Conservation (phyloP, 768 basidiomycete species). For the Leccinum olivaceopallidum region DNA sequence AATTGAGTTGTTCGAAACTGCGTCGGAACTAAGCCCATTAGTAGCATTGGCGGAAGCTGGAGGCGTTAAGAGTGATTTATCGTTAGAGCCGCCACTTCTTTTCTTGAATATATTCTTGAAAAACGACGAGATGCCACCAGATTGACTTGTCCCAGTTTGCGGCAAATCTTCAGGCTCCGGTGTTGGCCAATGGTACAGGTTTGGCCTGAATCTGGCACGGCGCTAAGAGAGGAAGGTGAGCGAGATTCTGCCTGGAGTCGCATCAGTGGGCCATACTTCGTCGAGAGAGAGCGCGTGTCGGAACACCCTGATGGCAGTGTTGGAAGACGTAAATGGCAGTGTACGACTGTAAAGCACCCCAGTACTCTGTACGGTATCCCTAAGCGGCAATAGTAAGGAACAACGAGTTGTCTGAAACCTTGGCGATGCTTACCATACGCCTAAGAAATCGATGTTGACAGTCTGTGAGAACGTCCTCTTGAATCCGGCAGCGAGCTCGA, state of each 20-base stretch:
- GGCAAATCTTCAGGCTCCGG: conserved; percentile 3
- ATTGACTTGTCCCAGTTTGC: neutral
- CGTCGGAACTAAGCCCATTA: neutral
- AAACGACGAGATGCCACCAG: neutral
- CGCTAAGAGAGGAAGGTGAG: conserved; percentile 41
- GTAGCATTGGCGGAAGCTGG: neutral
- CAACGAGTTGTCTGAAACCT: neutral
- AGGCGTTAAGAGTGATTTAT: neutral
- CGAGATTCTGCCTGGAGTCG: neutral
- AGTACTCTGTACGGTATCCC: conserved; percentile 83
- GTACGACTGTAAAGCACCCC: conserved; percentile 59
- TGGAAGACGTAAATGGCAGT: conserved; percentile 68
- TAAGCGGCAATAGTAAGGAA: conserved; percentile 19
- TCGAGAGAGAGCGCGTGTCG: conserved; percentile 79
- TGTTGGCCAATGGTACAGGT: conserved; percentile 51
- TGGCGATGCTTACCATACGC: conserved; percentile 59
- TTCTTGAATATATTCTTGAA: conserved; percentile 3
- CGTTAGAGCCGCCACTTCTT: neutral
- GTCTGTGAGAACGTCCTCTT: conserved; percentile 67
- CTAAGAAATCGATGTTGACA: conserved; percentile 78
- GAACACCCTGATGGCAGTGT: conserved; percentile 65
- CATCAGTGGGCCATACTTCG: conserved; percentile 46
- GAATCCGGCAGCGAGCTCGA: conserved; percentile 59
- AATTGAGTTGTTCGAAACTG: neutral
- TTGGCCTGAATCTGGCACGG: conserved; percentile 66